Evolutionary conservation across 2,329 filamentous ascomycete species (phyloP).

Genomic region (Parasarocladium wereldwijsianum): DNA sequence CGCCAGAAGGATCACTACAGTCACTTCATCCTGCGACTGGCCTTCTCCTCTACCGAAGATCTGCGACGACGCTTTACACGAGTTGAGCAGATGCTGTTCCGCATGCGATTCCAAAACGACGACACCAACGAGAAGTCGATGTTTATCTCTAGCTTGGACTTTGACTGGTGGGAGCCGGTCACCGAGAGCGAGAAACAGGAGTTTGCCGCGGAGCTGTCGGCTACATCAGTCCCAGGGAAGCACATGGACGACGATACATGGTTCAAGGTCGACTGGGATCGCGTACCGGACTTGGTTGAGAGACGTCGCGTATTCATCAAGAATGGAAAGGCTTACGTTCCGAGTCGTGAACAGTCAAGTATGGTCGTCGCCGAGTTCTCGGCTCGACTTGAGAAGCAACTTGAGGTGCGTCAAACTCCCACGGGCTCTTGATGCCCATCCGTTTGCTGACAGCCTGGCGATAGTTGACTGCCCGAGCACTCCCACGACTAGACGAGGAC

Average conservation of each 20-base stretch:
- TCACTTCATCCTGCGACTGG: conserved; percentile 89
- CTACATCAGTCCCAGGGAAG: conserved; percentile 24
- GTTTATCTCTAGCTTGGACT: conserved; percentile 63
- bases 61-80: conserved; percentile 73
- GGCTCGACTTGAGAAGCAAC: conserved; percentile 58
- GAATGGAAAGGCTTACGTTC: conserved; percentile 81
- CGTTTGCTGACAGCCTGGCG: no score
- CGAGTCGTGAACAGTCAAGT: conserved; percentile 69
- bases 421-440: no score
- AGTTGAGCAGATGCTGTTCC: conserved; percentile 81
- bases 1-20: conserved; percentile 94
- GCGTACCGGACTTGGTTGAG: conserved; percentile 82
- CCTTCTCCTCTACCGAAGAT: conserved; percentile 85
- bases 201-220: conserved; percentile 45
- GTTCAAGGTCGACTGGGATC: conserved; percentile 95
- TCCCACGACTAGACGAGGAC: conserved; percentile 90
- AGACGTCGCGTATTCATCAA: conserved; percentile 60
- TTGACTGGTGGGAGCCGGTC: conserved; percentile 87
- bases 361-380: conserved; percentile 86
- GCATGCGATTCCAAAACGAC: conserved; percentile 65
- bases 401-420: conserved; percentile 65
- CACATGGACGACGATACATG: conserved; percentile 62
- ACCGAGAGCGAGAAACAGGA: conserved; percentile 61
- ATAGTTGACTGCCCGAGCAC: conserved; percentile 73
- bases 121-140: conserved; percentile 54